Base-by-base conservation (phyloP, 441 rosid species). In the Sinapis alba region DNA sequence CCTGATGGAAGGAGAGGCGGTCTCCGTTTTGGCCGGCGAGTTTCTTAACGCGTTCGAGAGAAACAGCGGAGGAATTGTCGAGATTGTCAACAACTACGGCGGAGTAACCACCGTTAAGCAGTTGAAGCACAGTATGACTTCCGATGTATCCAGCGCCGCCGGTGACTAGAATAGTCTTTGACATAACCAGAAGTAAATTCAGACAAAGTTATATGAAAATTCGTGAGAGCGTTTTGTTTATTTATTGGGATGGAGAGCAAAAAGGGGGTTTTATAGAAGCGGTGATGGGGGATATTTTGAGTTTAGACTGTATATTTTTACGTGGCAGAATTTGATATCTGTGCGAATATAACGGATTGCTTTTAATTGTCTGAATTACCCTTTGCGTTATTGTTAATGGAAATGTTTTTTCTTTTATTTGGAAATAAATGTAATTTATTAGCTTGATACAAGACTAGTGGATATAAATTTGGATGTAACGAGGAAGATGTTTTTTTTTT, bases 91-190 rank as follows among this genome's bases (percentile, higher is more conserved):
- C 86, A 38, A 90, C 96, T 6, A 89, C 90, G 75, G 68, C 81
- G 53, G 72, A 81, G 84, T 84, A 86, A 21, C 97, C 97, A 23
- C 85, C 93, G 54, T 78, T 45, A 0, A 95, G 90, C 23, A 95
- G 81, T 76, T 91, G 98, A 69, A 92, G 89, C 15, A 92, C 99
- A 1, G 98, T 92, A 84, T 92, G 99, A 71, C 88, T 91, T 3
- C 99, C 99, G 69, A 93, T 95, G 74, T 91, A 95, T 32, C 99
- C 99, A 72, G 98, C 93, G 12, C 98, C 99, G 7, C 99, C 99
- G 62, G 95, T 91, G 18, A 95, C 98, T 64, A 95, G 80, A 60
- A 95, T 76, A 53, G 18, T 86, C 66, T 70, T 75, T 68, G 84
- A 75, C 96, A 86, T 88, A 36, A 11, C 27, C 3, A 12, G 34